A percentile compares a stretch with the other conserved stretches of the same genome.
Conservation (phyloP, 2,329 filamentous ascomycete species). For the Hysterium pulicare region DNA sequence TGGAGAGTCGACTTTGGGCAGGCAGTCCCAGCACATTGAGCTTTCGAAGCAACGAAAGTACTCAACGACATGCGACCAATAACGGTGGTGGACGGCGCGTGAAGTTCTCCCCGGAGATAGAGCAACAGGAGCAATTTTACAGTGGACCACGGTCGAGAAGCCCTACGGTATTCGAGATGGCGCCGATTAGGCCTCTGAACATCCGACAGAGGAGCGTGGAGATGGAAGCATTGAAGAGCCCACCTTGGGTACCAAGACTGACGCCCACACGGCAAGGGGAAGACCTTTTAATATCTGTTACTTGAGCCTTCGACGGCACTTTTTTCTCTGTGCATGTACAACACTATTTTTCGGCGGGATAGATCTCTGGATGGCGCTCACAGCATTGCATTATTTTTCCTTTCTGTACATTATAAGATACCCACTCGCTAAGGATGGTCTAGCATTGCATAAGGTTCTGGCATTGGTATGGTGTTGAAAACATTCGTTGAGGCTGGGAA, state of each 20-base stretch:
- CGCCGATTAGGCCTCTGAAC: constrained; percentile 24
- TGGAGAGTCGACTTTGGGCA: constrained; percentile 35
- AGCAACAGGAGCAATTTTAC: constrained; percentile 18
- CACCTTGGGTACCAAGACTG: constrained; percentile 61
- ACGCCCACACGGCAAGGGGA: constrained; percentile 66
- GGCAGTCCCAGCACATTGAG: constrained; percentile 13
- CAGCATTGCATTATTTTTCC: no score
- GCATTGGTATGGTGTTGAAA: background rate
- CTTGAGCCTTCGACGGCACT: constrained; percentile 8
- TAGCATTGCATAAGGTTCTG: background rate
- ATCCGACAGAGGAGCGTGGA: constrained; percentile 16
- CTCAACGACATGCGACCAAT: constrained; percentile 20
- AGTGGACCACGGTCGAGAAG: constrained; percentile 25
- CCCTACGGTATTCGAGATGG: constrained; percentile 23
- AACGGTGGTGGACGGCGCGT: constrained; percentile 23
- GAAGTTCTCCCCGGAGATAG: constrained; percentile 23
- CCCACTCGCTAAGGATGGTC: constrained; percentile 1
- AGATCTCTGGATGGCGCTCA: no score
- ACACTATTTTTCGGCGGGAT: no score
- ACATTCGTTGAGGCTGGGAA: background rate
- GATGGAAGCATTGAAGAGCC: constrained; percentile 34
- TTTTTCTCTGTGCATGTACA: constrained; percentile 3
- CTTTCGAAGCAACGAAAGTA: constrained; percentile 4
- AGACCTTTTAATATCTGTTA: constrained; percentile 55
- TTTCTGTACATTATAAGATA: constrained; percentile 2